These are phyloP conservation scores for Chrysanthemum makinoi DNA, from an alignment of 129 eudicot genomes.

Conservation along the genomic window DNA sequence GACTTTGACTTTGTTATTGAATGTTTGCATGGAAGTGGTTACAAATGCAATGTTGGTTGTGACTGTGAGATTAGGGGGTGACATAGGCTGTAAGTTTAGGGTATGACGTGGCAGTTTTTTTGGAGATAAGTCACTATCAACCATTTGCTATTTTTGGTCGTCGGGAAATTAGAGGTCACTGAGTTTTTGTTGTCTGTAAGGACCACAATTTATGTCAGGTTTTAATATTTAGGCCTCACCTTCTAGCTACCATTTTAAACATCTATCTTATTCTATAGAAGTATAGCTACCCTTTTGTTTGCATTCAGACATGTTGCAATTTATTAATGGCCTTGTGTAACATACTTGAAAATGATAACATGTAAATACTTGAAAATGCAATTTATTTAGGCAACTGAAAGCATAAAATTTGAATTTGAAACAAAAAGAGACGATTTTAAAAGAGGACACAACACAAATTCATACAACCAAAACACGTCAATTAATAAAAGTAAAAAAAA, in stretches of 20 bases:
- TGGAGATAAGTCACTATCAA: slow-evolving; percentile 31
- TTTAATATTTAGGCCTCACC: slow-evolving; percentile 15
- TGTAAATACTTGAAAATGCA: too few relatives aligned
- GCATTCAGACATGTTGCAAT: too few relatives aligned
- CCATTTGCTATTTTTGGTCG: slow-evolving; percentile 36
- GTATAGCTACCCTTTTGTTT: too few relatives aligned
- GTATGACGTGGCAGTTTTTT: slow-evolving; percentile 27
- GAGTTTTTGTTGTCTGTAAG: slow-evolving; percentile 30
- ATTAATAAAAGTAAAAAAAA: too few relatives aligned
- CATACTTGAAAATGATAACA: too few relatives aligned
- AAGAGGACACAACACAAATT: too few relatives aligned
- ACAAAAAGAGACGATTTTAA: too few relatives aligned
- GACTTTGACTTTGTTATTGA: slow-evolving; percentile 21
- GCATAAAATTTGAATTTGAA: too few relatives aligned
- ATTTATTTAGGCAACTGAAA: too few relatives aligned
- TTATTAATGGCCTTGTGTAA: too few relatives aligned
- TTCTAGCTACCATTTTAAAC: slow-evolving; percentile 8
- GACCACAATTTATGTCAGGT: slow-evolving; percentile 19
- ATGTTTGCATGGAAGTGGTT: background rate
- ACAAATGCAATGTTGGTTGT: background rate
- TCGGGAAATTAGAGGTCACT: slow-evolving; percentile 30
- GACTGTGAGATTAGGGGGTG: slow-evolving; percentile 24
- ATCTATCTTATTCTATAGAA: background rate
- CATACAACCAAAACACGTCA: too few relatives aligned
- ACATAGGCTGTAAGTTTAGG: slow-evolving; percentile 26